Conservation (phyloP, 1,284 basidiomycete genomes). For the Microbotryum saponariae region DNA sequence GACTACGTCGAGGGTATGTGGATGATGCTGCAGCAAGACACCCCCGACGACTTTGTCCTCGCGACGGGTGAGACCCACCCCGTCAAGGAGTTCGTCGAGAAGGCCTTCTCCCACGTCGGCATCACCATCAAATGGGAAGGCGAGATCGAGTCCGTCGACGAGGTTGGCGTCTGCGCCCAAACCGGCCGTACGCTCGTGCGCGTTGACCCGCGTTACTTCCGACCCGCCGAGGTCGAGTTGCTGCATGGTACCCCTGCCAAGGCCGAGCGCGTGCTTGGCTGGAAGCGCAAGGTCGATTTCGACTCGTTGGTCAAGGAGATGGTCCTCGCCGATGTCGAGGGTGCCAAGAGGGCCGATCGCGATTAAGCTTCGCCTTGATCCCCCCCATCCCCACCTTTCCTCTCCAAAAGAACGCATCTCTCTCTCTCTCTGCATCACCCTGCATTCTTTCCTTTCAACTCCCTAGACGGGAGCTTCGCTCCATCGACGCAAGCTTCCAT, state of each 20-base stretch:
- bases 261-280: conserved; percentile 71
- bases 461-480: too few relatives aligned
- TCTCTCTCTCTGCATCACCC: too few relatives aligned
- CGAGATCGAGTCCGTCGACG: conserved; percentile 52
- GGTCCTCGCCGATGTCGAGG: conserved; percentile 63
- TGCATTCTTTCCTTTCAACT: too few relatives aligned
- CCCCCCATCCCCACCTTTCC: too few relatives aligned
- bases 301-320: conserved; percentile 76
- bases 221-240: conserved; percentile 81
- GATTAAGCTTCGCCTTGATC: conserved; percentile 11
- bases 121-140: conserved; percentile 65
- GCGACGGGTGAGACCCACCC: conserved; percentile 87
- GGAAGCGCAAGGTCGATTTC: conserved; percentile 75
- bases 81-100: conserved; percentile 81
- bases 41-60: conserved; percentile 76
- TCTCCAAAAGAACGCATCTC: too few relatives aligned
- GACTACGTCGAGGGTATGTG: conserved; percentile 60
- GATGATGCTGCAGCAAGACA: conserved; percentile 78
- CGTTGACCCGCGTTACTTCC: conserved; percentile 70
- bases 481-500: too few relatives aligned
- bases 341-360: conserved; percentile 28
- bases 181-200: conserved; percentile 64
- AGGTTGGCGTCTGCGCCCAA: conserved; percentile 61
- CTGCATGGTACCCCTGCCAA: conserved; percentile 73
- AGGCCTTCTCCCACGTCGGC: conserved; percentile 62